Percentiles rank a stretch among this genome's conserved stretches.
Conservation (phyloP, 805 yeast species). For the Saccharomycopsis sp. region DNA sequence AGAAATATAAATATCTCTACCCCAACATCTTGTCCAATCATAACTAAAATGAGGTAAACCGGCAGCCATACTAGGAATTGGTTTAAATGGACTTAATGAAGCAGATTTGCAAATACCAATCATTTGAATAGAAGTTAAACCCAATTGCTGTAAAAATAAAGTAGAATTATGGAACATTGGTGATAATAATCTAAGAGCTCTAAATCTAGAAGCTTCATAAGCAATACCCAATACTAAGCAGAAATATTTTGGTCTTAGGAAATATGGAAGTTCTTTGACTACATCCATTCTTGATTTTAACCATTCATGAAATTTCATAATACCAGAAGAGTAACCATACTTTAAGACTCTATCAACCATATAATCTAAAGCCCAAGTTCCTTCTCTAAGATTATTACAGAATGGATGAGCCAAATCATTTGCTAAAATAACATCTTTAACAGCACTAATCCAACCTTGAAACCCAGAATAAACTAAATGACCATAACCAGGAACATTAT, state of each 20-base stretch:
- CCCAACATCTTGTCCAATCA: conserved; percentile 97
- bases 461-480: conserved; percentile 76
- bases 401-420: conserved; percentile 82
- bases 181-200: conserved; percentile 50
- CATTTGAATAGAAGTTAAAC: conserved; percentile 82
- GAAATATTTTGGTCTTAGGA: conserved; percentile 79
- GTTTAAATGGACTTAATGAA: conserved; percentile 54
- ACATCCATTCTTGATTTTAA: conserved; percentile 50
- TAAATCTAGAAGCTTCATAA: conserved; percentile 68
- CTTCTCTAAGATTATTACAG: conserved; percentile 69
- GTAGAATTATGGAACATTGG: conserved; percentile 48
- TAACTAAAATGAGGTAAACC: conserved; percentile 91
- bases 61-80: conserved; percentile 79
- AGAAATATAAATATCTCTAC: conserved; percentile 88
- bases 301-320: conserved; percentile 59
- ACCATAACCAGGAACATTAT: conserved; percentile 67
- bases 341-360: conserved; percentile 50
- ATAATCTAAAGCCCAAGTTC: conserved; percentile 85
- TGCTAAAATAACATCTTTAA: conserved; percentile 47
- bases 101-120: conserved; percentile 63
- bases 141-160: conserved; percentile 66
- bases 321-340: conserved; percentile 43
- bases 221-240: conserved; percentile 73
- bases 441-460: conserved; percentile 79
- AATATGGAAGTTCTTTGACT: conserved; percentile 61